These are phyloP conservation scores for Magnusiomyces clavatus DNA, from an alignment of 1,139 yeast species.

Conservation along the genomic window DNA sequence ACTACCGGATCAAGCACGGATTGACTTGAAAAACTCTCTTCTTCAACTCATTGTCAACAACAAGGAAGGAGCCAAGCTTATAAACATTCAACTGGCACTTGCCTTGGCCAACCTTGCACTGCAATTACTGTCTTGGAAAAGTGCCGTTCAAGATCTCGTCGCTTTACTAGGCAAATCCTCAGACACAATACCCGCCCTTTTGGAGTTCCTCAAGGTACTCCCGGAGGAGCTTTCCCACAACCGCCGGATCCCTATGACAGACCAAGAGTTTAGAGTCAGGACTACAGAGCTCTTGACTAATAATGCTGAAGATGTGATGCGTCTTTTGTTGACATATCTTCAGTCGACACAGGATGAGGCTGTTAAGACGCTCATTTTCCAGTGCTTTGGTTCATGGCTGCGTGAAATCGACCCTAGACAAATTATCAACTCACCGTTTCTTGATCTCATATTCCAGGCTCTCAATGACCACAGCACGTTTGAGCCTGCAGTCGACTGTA, in stretches of 20 bases:
- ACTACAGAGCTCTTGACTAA: slow-evolving; percentile 53
- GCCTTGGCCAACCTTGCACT: slow-evolving; percentile 76
- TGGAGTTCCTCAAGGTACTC: slow-evolving; percentile 75
- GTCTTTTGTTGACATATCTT: slow-evolving; percentile 38
- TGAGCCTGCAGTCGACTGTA: slow-evolving; percentile 83
- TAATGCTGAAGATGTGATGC: slow-evolving; percentile 63
- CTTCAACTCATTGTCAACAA: slow-evolving; percentile 40
- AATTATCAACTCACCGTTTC: slow-evolving; percentile 54
- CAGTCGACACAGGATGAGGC: slow-evolving; percentile 36
- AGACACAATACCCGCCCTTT: slow-evolving; percentile 38
- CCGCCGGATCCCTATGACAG: slow-evolving; percentile 70
- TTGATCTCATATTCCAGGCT: slow-evolving; percentile 62
- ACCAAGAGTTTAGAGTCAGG: slow-evolving; percentile 66
- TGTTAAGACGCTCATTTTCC: slow-evolving; percentile 44
- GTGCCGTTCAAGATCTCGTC: slow-evolving; percentile 64
- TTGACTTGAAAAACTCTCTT: slow-evolving; percentile 54
- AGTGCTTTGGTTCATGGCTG: slow-evolving; percentile 84
- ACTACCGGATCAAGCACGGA: slow-evolving; percentile 47
- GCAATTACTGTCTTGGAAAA: slow-evolving; percentile 65
- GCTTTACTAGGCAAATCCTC: slow-evolving; percentile 38
- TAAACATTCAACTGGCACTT: slow-evolving; percentile 72
- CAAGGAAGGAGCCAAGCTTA: slow-evolving; percentile 40
- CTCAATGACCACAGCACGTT: slow-evolving; percentile 59
- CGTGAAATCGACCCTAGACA: slow-evolving; percentile 70
- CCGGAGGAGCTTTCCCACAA: slow-evolving; percentile 88